Conservation (phyloP, 225 moss, liverwort and hornwort genomes). For the Takakia lepidozioides region DNA sequence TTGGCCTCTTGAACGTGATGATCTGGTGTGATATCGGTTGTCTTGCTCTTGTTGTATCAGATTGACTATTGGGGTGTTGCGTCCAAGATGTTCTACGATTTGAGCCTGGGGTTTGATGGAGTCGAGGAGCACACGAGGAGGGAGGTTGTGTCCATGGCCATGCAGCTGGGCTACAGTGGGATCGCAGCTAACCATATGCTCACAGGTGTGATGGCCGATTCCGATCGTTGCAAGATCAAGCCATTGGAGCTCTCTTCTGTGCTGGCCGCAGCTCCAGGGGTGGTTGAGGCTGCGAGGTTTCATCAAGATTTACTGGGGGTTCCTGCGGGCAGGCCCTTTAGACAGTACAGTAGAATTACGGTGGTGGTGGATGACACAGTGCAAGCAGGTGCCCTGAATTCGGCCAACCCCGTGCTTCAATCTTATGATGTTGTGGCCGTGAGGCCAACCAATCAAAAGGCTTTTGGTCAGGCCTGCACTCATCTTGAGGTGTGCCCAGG, state of each 20-base stretch:
- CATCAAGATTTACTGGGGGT: constrained; percentile 64
- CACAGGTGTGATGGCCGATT: constrained; percentile 56
- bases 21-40: no score
- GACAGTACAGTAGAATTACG: constrained; percentile 83
- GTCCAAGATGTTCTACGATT: constrained; percentile 76
- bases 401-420: constrained; percentile 55
- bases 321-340: constrained; percentile 42
- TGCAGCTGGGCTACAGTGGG: constrained; percentile 83
- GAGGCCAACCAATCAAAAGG: constrained; percentile 61
- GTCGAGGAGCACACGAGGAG: constrained; percentile 45
- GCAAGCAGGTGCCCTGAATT: constrained; percentile 50
- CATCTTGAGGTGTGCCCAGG: constrained; percentile 48
- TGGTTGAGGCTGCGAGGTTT: constrained; percentile 62
- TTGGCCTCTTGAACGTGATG: no score
- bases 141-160: constrained; percentile 68
- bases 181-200: constrained; percentile 55
- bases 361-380: constrained; percentile 55
- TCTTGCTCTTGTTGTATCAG: no score
- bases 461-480: constrained; percentile 74
- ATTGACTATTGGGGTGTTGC: no score
- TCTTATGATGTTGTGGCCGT: constrained; percentile 87
- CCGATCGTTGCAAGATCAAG: constrained; percentile 51
- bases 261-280: constrained; percentile 50
- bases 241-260: constrained; percentile 56
- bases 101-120: constrained; percentile 56